Percentiles rank a stretch among this genome's conserved stretches.
These are phyloP conservation scores for Schizochytrium sp. DNA, from an alignment of 108 stramenopile species.

Conservation along the genomic window DNA sequence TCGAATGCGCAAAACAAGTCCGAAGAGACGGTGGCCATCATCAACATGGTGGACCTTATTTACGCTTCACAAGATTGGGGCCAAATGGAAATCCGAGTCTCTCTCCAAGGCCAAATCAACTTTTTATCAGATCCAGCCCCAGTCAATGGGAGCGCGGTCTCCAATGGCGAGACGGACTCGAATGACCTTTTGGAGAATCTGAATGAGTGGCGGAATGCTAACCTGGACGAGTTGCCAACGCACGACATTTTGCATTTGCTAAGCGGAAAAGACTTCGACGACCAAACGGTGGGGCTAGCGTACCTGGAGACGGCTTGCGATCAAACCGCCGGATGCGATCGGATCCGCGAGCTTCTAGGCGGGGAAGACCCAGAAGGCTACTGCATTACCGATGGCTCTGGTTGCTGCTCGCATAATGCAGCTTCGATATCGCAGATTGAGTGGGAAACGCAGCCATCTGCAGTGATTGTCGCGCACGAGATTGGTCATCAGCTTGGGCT, in stretches of 20 bases:
- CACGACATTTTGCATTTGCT: background rate
- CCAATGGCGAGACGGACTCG: background rate
- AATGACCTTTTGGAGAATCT: background rate
- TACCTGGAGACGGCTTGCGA: background rate
- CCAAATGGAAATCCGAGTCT: background rate
- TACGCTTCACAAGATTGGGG: background rate
- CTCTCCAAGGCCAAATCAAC: background rate
- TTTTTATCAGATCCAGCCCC: background rate
- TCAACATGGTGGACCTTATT: background rate
- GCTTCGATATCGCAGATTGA: conserved; percentile 2
- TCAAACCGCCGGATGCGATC: background rate
- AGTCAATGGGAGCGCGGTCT: background rate
- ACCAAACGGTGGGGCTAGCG: background rate
- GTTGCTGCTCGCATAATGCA: background rate
- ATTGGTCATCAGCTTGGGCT: background rate
- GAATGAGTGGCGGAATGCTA: background rate
- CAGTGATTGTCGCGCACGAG: background rate
- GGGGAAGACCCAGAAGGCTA: background rate
- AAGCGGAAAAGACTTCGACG: background rate
- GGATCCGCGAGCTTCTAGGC: background rate
- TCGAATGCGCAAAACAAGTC: background rate
- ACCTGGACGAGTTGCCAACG: background rate
- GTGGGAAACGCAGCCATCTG: background rate
- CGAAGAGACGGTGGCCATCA: background rate
- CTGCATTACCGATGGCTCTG: background rate